Percentiles rank a stretch among this genome's conserved stretches.
phyloP scores from a whole-genome alignment of 164 flowering plant species.

The Aristolochia fimbriata region DNA sequence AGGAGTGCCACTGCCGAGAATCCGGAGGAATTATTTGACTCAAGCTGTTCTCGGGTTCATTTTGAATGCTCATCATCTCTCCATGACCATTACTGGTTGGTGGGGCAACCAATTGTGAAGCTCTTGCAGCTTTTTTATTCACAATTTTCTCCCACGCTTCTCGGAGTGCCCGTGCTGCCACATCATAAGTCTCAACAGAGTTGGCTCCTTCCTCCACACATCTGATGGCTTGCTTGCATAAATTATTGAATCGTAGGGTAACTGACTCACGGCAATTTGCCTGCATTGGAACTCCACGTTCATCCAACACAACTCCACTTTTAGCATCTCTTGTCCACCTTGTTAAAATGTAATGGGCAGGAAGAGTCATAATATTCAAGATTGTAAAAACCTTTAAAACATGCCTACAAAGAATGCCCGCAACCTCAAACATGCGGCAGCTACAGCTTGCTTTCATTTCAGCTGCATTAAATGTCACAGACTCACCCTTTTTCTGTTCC shows the following conservation, averaged over 20 bases:
- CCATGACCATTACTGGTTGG: slow-evolving; percentile 4
- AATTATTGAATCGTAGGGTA: slow-evolving; percentile 38
- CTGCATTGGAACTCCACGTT: slow-evolving; percentile 31
- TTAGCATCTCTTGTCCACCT: slow-evolving; percentile 78
- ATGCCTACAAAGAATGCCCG: slow-evolving; percentile 80
- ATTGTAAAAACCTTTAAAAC: slow-evolving; percentile 74
- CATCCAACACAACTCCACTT: slow-evolving; percentile 34
- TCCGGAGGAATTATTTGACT: not conserved
- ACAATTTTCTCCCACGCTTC: slow-evolving; percentile 45
- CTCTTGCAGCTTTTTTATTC: slow-evolving; percentile 44
- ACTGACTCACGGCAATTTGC: slow-evolving; percentile 33
- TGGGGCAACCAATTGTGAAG: slow-evolving; percentile 24
- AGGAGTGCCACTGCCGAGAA: slow-evolving; percentile 8
- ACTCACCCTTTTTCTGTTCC: slow-evolving; percentile 53
- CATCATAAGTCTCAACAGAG: slow-evolving; percentile 49
- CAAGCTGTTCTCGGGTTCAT: slow-evolving; percentile 4
- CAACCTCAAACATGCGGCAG: slow-evolving; percentile 84
- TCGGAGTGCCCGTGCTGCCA: slow-evolving; percentile 39
- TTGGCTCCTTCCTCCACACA: slow-evolving; percentile 80
- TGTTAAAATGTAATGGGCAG: slow-evolving; percentile 53
- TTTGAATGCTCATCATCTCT: not conserved
- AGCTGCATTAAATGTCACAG: slow-evolving; percentile 46
- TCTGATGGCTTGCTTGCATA: slow-evolving; percentile 64
- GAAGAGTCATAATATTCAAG: slow-evolving; percentile 54
- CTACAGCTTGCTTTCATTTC: slow-evolving; percentile 71